These are phyloP conservation scores for Phytophthora citrophthora DNA, from an alignment of 352 stramenopile genomes.

Conservation along the genomic window DNA sequence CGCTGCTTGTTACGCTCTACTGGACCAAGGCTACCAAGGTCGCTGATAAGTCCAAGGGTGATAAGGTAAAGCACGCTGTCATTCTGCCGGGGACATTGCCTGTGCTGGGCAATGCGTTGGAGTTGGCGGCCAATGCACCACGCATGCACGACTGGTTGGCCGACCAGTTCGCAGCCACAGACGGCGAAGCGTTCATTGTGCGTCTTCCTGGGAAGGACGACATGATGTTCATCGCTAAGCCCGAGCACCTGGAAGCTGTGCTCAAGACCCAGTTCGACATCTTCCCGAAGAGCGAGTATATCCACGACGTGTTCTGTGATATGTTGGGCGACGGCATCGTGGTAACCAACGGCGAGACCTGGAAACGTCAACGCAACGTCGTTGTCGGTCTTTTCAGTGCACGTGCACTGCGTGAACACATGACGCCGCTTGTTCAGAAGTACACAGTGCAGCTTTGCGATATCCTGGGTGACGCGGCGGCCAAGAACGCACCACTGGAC, in stretches of 20 bases:
- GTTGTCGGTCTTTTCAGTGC: slow-evolving; percentile 50
- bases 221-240: slow-evolving; percentile 51
- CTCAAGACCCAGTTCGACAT: slow-evolving; percentile 58
- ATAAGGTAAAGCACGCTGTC: slow-evolving; percentile 31
- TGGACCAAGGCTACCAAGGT: slow-evolving; percentile 23
- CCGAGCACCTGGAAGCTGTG: slow-evolving; percentile 58
- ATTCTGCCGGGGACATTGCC: slow-evolving; percentile 41
- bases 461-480: slow-evolving; percentile 25
- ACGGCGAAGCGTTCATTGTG: slow-evolving; percentile 41
- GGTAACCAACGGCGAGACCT: slow-evolving; percentile 44
- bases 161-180: slow-evolving; percentile 40
- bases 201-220: slow-evolving; percentile 48
- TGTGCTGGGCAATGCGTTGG: slow-evolving; percentile 51
- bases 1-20: slow-evolving; percentile 32
- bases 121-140: slow-evolving; percentile 36
- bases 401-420: slow-evolving; percentile 43
- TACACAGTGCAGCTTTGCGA: slow-evolving; percentile 36
- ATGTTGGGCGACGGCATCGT: slow-evolving; percentile 57
- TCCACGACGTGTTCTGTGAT: slow-evolving; percentile 47
- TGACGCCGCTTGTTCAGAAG: slow-evolving; percentile 45
- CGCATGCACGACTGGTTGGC: slow-evolving; percentile 55
- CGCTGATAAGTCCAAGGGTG: slow-evolving; percentile 18
- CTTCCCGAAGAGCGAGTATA: slow-evolving; percentile 54
- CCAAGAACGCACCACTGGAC: slow-evolving; percentile 14
- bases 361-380: slow-evolving; percentile 48